These are phyloP conservation scores for Fusarium sulawesiense DNA, from an alignment of 2,329 filamentous ascomycete genomes.

Conservation along the genomic window DNA sequence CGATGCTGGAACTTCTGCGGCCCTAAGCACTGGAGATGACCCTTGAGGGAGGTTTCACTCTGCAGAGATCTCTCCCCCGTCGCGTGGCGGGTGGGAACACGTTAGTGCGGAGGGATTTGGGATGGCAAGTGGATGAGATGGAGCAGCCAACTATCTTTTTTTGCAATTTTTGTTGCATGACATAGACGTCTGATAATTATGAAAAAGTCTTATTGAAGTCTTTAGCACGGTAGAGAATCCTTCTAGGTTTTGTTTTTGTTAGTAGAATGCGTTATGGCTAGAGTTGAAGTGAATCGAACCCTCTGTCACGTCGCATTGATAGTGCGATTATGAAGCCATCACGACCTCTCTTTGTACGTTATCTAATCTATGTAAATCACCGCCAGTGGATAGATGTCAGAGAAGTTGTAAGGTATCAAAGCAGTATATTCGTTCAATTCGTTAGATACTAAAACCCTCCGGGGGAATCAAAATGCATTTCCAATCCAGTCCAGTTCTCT, in stretches of 20 bases:
- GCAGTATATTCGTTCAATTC: slow-evolving; percentile 36
- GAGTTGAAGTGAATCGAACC: slow-evolving; percentile 14
- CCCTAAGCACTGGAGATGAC: slow-evolving; percentile 76
- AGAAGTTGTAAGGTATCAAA: neutral
- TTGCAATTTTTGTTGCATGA: slow-evolving; percentile 41
- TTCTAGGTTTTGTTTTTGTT: neutral
- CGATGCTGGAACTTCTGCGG: slow-evolving; percentile 65
- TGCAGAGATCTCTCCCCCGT: slow-evolving; percentile 78
- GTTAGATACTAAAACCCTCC: slow-evolving; percentile 37
- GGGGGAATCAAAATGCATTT: slow-evolving; percentile 40
- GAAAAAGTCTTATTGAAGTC: neutral
- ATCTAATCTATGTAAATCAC: neutral
- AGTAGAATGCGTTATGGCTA: neutral
- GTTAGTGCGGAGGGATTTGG: slow-evolving; percentile 69
- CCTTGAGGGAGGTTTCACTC: slow-evolving; percentile 79
- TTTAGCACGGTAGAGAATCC: neutral
- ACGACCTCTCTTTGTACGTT: neutral
- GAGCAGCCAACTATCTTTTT: slow-evolving; percentile 63
- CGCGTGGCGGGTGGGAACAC: slow-evolving; percentile 77
- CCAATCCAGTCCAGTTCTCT: slow-evolving; percentile 25
- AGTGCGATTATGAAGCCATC: slow-evolving; percentile 13
- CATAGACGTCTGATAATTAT: neutral
- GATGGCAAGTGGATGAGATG: slow-evolving; percentile 63
- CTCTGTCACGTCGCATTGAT: neutral
- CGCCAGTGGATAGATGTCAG: neutral